These are phyloP conservation scores for Ordospora colligata DNA, from an alignment of 371 early-diverging fungal species.

Conservation along the genomic window DNA sequence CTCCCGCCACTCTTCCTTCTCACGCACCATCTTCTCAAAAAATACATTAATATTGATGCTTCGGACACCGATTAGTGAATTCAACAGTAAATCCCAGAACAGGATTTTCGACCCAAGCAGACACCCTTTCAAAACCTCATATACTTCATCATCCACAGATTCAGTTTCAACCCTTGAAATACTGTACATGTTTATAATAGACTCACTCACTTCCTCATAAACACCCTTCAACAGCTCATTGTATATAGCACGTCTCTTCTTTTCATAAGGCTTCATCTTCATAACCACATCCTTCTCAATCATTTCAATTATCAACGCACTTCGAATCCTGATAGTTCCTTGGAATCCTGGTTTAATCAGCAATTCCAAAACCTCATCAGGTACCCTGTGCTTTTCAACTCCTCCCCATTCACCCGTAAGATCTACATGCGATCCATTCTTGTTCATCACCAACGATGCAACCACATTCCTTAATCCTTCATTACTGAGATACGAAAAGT, in stretches of 20 bases:
- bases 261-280: neutral
- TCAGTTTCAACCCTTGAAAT: conserved; percentile 3
- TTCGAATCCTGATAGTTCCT: neutral
- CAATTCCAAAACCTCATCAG: neutral
- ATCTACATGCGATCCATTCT: no score
- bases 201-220: neutral
- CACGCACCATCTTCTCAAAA: neutral
- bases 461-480: neutral
- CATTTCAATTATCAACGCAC: neutral
- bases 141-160: neutral
- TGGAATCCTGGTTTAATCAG: neutral
- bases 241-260: conserved; percentile 1
- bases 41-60: conserved; percentile 26
- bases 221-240: neutral
- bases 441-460: no score
- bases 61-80: neutral
- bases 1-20: neutral
- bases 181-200: conserved; percentile 18
- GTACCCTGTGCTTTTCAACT: neutral
- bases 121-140: neutral
- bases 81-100: conserved; percentile 7
- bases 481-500: neutral
- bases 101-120: neutral
- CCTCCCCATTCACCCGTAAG: no score
- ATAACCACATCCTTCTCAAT: conserved; percentile 13